Percentiles rank a stretch among this genome's conserved stretches.
These are phyloP conservation scores for Parathielavia appendiculata DNA, from an alignment of 495 filamentous ascomycete species.

Conservation along the genomic window DNA sequence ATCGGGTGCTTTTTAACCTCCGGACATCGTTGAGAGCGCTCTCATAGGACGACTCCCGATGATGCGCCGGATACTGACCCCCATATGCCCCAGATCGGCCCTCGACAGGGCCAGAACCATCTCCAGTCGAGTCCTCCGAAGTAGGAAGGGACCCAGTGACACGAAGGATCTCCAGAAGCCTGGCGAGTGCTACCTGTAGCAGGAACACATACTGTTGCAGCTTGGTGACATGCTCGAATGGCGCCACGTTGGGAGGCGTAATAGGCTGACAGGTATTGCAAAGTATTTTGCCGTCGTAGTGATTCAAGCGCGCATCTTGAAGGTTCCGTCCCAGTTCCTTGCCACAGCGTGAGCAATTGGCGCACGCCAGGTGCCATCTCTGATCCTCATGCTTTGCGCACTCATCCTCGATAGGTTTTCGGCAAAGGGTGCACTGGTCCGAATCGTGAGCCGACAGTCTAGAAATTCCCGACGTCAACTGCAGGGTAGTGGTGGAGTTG, in stretches of 20 bases:
- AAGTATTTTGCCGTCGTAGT: constrained; percentile 57
- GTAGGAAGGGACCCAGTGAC: constrained; percentile 73
- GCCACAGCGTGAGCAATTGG: constrained; percentile 69
- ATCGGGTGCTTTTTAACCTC: constrained; percentile 80
- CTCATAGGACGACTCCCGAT: constrained; percentile 76
- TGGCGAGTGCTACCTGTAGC: constrained; percentile 82
- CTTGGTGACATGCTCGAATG: constrained; percentile 63
- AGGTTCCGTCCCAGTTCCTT: constrained; percentile 62
- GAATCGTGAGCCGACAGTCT: constrained; percentile 71
- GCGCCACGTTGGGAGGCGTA: constrained; percentile 32
- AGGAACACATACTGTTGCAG: constrained; percentile 93
- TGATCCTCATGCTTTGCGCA: constrained; percentile 66
- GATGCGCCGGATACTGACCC: constrained; percentile 53
- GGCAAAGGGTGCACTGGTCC: constrained; percentile 75
- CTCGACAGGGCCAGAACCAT: constrained; percentile 61
- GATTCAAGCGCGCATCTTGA: constrained; percentile 60
- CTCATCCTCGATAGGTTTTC: constrained; percentile 88
- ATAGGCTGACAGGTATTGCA: constrained; percentile 58
- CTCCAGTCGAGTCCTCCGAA: constrained; percentile 69
- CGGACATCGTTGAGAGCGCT: constrained; percentile 94
- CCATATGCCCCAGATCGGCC: constrained; percentile 71
- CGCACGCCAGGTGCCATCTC: constrained; percentile 79
- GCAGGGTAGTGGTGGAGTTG: constrained; percentile 52
- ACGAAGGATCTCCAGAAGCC: constrained; percentile 80
- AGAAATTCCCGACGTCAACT: constrained; percentile 66